A percentile compares a stretch with the other conserved stretches of the same genome.
Conservation (phyloP, 768 basidiomycete genomes). For the Xerocomus potaroensis region DNA sequence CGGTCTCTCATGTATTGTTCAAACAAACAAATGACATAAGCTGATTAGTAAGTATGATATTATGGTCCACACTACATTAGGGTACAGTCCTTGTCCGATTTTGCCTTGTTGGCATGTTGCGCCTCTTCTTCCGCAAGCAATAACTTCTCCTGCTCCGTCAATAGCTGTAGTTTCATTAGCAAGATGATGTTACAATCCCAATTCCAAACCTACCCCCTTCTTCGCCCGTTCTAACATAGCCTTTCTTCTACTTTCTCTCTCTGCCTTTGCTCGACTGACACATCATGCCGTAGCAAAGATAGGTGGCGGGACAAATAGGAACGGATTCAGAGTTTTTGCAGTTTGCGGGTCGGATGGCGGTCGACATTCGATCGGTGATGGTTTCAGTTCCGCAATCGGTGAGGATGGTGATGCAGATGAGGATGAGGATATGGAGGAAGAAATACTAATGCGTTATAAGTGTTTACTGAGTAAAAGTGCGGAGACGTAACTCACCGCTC, state of each 20-base stretch:
- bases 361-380: slow-evolving; percentile 22
- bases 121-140: slow-evolving; percentile 53
- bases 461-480: slow-evolving; percentile 38
- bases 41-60: neutral
- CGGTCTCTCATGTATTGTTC: neutral
- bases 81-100: slow-evolving; percentile 44
- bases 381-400: slow-evolving; percentile 15
- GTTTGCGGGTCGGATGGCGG: slow-evolving; percentile 30
- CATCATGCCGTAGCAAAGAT: slow-evolving; percentile 65
- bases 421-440: slow-evolving; percentile 21
- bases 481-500: slow-evolving; percentile 57
- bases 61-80: slow-evolving; percentile 43
- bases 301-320: slow-evolving; percentile 61
- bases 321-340: slow-evolving; percentile 32
- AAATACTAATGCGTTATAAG: slow-evolving; percentile 63
- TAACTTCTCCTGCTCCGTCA: slow-evolving; percentile 62
- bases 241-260: slow-evolving; percentile 63
- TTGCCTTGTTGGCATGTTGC: slow-evolving; percentile 32
- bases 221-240: slow-evolving; percentile 69
- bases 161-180: slow-evolving; percentile 35
- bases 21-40: neutral
- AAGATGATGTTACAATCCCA: neutral
- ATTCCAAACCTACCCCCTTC: slow-evolving; percentile 58
- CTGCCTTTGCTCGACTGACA: slow-evolving; percentile 66
- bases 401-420: slow-evolving; percentile 9